Evolutionary conservation across 2,329 filamentous ascomycete species (phyloP).

Genomic region (Fusarium anthophilum): DNA sequence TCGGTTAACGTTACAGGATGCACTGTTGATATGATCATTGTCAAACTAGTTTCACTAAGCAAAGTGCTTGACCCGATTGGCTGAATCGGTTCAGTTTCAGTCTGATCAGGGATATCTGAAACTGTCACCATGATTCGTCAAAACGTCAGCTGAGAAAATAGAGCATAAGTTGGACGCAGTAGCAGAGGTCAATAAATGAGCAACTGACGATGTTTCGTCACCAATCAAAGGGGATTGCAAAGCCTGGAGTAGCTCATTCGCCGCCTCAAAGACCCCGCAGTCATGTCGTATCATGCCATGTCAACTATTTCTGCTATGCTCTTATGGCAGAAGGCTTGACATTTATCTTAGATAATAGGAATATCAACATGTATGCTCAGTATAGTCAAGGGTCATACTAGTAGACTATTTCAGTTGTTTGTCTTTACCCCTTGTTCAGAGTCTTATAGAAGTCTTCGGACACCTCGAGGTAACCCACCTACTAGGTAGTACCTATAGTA

Average conservation of each 20-base stretch:
- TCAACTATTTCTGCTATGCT: not conserved
- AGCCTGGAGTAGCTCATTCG: slow-evolving; percentile 8
- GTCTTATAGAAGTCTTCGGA: not conserved
- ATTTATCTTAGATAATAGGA: not conserved
- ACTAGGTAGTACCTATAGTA: not conserved
- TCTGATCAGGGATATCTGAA: not conserved
- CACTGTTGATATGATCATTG: not conserved
- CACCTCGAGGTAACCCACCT: not conserved
- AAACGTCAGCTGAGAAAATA: not conserved
- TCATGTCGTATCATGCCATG: slow-evolving; percentile 18
- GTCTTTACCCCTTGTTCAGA: not conserved
- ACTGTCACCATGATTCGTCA: slow-evolving; percentile 4
- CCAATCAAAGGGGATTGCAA: slow-evolving; percentile 1
- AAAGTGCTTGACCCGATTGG: slow-evolving; percentile 6
- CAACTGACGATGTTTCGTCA: not conserved
- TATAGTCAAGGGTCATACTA: not conserved
- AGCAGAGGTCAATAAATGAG: not conserved
- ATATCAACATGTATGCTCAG: not conserved
- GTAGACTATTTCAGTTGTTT: not conserved
- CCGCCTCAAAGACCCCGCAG: slow-evolving; percentile 16
- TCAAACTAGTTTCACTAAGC: not conserved
- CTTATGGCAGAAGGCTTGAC: not conserved
- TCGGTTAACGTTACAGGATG: not conserved
- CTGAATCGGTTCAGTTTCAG: slow-evolving; percentile 11
- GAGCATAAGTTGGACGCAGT: not conserved